Conservation (phyloP, 345 rosid species). For the Euphorbia pulcherrima region DNA sequence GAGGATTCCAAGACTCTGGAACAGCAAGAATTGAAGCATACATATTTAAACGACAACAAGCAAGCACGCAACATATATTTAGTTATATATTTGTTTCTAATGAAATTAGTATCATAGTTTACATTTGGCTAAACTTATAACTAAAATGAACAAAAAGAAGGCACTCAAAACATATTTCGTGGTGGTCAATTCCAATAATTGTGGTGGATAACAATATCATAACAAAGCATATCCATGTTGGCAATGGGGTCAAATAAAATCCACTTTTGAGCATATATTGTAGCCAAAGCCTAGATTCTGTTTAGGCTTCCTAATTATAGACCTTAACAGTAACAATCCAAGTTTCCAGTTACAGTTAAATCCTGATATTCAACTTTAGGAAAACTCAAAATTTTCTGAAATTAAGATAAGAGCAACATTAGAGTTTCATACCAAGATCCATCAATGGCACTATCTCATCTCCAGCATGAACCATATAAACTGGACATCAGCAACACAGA, state of each 20-base stretch:
- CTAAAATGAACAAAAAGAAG: neutral
- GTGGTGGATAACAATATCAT: neutral
- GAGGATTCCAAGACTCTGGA: too few relatives aligned
- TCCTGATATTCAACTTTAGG: neutral
- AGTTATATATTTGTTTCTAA: too few relatives aligned
- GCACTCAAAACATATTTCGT: neutral
- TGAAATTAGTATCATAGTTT: too few relatives aligned
- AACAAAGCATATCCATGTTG: neutral
- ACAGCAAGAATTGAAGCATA: too few relatives aligned
- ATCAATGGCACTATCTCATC: neutral
- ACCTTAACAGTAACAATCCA: neutral
- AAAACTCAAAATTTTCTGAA: neutral
- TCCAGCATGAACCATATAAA: neutral
- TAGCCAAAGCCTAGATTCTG: neutral
- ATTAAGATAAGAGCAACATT: neutral
- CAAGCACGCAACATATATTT: too few relatives aligned
- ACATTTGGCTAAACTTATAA: neutral
- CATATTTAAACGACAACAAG: too few relatives aligned
- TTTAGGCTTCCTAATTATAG: neutral
- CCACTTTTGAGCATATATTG: neutral
- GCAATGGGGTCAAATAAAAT: neutral
- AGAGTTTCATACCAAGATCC: slow-evolving; percentile 12
- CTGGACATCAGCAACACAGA: slow-evolving; percentile 11
- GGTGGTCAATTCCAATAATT: neutral
- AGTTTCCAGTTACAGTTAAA: neutral